Conservation (phyloP, 805 yeast species). For the Candida rishiriensis region DNA sequence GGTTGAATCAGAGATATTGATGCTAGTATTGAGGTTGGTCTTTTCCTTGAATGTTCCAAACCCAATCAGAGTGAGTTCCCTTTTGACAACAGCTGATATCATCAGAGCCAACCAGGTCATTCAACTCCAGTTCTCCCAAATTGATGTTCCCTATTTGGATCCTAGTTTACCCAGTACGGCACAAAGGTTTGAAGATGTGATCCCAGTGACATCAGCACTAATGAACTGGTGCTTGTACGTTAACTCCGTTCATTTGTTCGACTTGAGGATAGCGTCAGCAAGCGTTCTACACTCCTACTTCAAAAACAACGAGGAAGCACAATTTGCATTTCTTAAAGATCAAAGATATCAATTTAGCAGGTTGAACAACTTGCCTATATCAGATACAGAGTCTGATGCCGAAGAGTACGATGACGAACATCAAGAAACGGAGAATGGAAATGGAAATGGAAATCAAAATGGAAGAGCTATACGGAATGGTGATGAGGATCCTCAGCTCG, state of each 20-base stretch:
- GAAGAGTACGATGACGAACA: conserved; percentile 4
- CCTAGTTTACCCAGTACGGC: conserved; percentile 39
- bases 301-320: conserved; percentile 56
- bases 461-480: not conserved
- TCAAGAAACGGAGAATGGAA: conserved; percentile 1
- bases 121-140: conserved; percentile 68
- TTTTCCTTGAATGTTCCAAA: conserved; percentile 65
- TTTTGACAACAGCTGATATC: conserved; percentile 73
- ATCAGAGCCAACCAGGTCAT: conserved; percentile 61
- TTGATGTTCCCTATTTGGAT: conserved; percentile 91
- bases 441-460: conserved; percentile 1
- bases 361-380: conserved; percentile 16
- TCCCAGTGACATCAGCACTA: conserved; percentile 73
- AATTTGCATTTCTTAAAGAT: conserved; percentile 56
- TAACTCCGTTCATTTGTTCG: conserved; percentile 82
- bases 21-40: conserved; percentile 62
- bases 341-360: conserved; percentile 49
- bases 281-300: conserved; percentile 65
- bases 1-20: conserved; percentile 55
- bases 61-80: conserved; percentile 59
- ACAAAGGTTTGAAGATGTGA: conserved; percentile 30
- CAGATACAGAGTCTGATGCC: conserved; percentile 9
- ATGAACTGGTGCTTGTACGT: conserved; percentile 77
- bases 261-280: conserved; percentile 70
- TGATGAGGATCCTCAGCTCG: conserved; percentile 1